Evolutionary conservation across 2,329 filamentous ascomycete species (phyloP), one percentile per base, ranked within the genome.

Genomic region (Aspergillus luchuensis): DNA sequence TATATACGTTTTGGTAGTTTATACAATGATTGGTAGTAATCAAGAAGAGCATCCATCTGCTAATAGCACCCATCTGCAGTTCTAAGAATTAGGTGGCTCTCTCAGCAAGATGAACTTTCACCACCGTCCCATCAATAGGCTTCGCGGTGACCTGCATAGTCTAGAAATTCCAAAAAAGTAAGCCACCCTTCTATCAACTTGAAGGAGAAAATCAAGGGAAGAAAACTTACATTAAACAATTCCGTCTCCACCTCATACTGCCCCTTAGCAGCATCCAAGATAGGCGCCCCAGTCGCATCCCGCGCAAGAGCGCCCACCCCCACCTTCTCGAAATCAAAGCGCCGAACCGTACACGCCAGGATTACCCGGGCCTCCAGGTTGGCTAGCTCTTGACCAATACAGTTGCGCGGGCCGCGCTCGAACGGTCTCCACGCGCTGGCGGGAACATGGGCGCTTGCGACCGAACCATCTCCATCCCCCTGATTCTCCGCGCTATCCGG

Each of bases 341-440:
- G 60, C 4, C 67, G 56, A 2, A 60, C 59, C 3, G 55, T 55
- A 47, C 58, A 64, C 8, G 62, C 66, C 5, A 69, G 50, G 43
- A 65, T 65, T 4, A 67, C 62, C 21, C 59, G 58, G 1, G 61
- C 55, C 66, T 83, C 80, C 23, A 83, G 73, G 65, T 81, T 77
- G 0, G 81, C 81, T 17, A 84, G 69, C 50, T 80, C 76, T 61
- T 83, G 79, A 3, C 82, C 82, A 21, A 84, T 76, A 61, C 82
- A 84, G 28, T 78, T 80, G 8, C 82, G 70, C 1, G 76, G 74
- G 0, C 82, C 81, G 45, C 79, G 77, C 60, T 81, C 80, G 67
- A 84, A 84, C 0, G 80, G 75, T 15, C 81, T 72, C 76, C 76
- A 84, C 1, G 81, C 82, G 50, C 75, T 75, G 19, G 76, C 74